Evolutionary conservation across 345 rosid species (phyloP).

Genomic region (Bruguiera sexangula): DNA sequence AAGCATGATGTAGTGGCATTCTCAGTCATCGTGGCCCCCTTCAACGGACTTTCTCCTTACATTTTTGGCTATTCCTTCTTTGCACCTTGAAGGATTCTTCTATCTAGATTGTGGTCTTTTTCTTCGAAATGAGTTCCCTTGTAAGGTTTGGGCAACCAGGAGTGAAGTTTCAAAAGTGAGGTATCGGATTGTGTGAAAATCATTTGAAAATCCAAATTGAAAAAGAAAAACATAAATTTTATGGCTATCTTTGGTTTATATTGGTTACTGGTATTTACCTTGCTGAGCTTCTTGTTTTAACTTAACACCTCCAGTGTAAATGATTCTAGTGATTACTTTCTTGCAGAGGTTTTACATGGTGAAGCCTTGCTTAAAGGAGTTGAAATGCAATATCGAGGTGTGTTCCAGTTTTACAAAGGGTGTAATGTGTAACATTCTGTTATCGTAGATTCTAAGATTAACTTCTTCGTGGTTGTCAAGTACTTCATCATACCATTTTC

Average conservation of each 20-base stretch:
- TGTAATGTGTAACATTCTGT: not conserved
- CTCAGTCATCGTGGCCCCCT: not conserved
- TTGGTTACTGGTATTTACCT: too few relatives aligned
- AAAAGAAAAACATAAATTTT: too few relatives aligned
- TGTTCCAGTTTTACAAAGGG: conserved; percentile 1
- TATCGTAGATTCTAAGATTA: not conserved
- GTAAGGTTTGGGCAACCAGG: not conserved
- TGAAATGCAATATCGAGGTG: conserved; percentile 91
- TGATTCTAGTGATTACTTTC: not conserved
- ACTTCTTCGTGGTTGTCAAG: not conserved
- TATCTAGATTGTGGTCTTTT: not conserved
- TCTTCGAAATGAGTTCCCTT: not conserved
- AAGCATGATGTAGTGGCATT: not conserved
- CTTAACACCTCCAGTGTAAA: too few relatives aligned
- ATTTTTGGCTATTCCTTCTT: not conserved
- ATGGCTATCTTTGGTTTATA: too few relatives aligned
- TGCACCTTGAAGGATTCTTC: not conserved
- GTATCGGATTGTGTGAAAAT: too few relatives aligned
- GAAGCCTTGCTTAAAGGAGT: conserved; percentile 86
- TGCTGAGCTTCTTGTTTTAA: too few relatives aligned
- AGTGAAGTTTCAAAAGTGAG: not conserved
- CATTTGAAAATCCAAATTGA: too few relatives aligned
- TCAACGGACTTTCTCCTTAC: not conserved
- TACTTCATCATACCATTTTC: not conserved
- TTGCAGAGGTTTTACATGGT: conserved; percentile 82